Conservation (phyloP, 2,329 filamentous ascomycete species). For the Trichoderma sp. region DNA sequence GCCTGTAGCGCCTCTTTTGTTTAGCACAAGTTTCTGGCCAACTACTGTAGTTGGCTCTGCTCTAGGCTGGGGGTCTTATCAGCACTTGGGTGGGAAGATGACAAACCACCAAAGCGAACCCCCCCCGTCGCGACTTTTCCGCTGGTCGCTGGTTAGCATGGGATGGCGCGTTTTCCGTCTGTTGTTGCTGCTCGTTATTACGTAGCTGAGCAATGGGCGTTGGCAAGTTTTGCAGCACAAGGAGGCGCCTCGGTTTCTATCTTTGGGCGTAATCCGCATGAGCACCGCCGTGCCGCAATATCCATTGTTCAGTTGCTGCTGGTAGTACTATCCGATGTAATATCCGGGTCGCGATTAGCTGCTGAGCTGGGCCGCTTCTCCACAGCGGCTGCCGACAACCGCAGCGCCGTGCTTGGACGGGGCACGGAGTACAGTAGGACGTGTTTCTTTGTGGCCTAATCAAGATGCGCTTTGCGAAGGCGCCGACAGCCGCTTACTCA, state of each 20-base stretch:
- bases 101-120: neutral
- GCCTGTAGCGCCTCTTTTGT: neutral
- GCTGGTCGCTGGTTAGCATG: neutral
- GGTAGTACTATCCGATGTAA: no score
- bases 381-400: neutral
- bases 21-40: neutral
- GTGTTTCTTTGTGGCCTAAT: neutral
- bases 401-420: neutral
- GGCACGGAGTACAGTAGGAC: no score
- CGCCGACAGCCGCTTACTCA: neutral
- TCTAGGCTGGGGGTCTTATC: neutral
- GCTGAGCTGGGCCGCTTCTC: neutral
- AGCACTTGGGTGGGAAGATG: neutral
- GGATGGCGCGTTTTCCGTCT: neutral
- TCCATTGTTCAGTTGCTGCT: neutral
- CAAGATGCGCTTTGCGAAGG: neutral
- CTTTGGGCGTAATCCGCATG: neutral
- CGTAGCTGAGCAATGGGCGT: neutral
- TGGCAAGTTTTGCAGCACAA: neutral
- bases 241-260: neutral
- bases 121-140: neutral
- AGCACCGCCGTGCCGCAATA: neutral
- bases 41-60: no score
- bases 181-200: neutral
- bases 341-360: neutral